These are phyloP conservation scores for Cadophora malorum DNA, from an alignment of 2,329 filamentous ascomycete genomes.

Conservation along the genomic window DNA sequence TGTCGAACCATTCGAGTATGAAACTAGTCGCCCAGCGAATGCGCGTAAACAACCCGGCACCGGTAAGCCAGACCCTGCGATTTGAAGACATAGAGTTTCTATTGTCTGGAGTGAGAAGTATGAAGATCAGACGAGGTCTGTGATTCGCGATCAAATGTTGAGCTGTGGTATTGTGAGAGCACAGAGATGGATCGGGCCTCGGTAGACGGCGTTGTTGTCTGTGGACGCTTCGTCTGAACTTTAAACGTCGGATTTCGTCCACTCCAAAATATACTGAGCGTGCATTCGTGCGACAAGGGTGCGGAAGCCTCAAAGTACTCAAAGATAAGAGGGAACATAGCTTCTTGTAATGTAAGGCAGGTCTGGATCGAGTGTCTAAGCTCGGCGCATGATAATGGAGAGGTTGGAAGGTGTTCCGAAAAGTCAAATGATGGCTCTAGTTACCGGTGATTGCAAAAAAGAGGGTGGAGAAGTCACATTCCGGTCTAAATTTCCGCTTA, in stretches of 20 bases:
- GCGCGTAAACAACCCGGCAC: neutral
- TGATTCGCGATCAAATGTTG: neutral
- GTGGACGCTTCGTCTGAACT: neutral
- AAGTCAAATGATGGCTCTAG: neutral
- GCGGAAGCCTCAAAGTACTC: too few species aligned
- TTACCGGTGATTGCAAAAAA: neutral
- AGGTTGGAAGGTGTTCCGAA: neutral
- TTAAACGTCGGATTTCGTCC: neutral
- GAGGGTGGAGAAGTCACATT: neutral
- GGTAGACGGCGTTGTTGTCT: neutral
- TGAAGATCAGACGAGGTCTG: neutral
- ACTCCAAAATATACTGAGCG: neutral
- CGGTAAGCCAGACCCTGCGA: neutral
- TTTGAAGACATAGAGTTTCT: neutral
- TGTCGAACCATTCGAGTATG: neutral
- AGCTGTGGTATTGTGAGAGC: neutral
- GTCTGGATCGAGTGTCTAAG: neutral
- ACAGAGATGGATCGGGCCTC: neutral
- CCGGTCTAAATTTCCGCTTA: neutral
- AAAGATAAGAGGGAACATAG: neutral
- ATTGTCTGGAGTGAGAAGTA: slow-evolving; percentile 12
- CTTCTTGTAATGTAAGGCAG: neutral
- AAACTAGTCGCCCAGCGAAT: neutral
- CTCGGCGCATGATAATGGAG: neutral
- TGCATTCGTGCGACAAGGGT: neutral